Evolutionary conservation across 2,329 filamentous ascomycete genomes (phyloP).

Genomic region (Pseudocercospora fijiensis): DNA sequence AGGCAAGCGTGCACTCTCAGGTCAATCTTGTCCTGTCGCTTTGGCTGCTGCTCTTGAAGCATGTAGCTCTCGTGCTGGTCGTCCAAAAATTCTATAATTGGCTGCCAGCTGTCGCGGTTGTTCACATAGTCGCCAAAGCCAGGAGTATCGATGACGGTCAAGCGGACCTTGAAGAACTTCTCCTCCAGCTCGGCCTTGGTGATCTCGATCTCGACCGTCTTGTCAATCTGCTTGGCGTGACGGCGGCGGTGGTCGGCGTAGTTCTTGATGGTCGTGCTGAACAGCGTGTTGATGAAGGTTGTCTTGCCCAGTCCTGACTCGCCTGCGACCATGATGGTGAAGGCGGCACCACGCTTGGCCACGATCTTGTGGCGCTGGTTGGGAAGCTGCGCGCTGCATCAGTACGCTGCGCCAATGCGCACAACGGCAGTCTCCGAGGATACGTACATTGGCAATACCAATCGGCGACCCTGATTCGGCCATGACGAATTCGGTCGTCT

Average conservation of each 20-base stretch:
- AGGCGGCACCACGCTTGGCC: slow-evolving; percentile 86
- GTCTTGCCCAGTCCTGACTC: slow-evolving; percentile 99
- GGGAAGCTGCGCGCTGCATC: slow-evolving; percentile 55
- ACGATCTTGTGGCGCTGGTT: slow-evolving; percentile 74
- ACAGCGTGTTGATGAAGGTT: slow-evolving; percentile 99
- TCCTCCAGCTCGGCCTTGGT: slow-evolving; percentile 99
- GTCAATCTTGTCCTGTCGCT: slow-evolving; percentile 97
- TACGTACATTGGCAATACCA: slow-evolving; percentile 71
- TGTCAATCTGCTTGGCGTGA: slow-evolving; percentile 99
- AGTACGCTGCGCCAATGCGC: slow-evolving; percentile 32
- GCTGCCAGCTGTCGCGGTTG: slow-evolving; percentile 99
- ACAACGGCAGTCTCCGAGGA: background rate
- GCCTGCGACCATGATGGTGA: slow-evolving; percentile 99
- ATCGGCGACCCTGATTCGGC: slow-evolving; percentile 66
- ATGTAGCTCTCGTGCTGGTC: slow-evolving; percentile 99
- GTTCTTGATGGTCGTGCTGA: slow-evolving; percentile 99
- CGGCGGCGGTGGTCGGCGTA: slow-evolving; percentile 99
- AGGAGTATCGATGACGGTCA: slow-evolving; percentile 98
- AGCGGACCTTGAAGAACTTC: slow-evolving; percentile 99
- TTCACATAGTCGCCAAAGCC: slow-evolving; percentile 99
- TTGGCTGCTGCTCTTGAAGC: slow-evolving; percentile 99
- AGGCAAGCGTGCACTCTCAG: slow-evolving; percentile 96
- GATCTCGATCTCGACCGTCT: slow-evolving; percentile 99
- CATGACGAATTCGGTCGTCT: slow-evolving; percentile 46
- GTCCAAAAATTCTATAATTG: slow-evolving; percentile 99